Evolutionary conservation across 176 grass and related monocot genomes (phyloP), one percentile per base, ranked within the genome.

Genomic region (Phyllostachys edulis): DNA sequence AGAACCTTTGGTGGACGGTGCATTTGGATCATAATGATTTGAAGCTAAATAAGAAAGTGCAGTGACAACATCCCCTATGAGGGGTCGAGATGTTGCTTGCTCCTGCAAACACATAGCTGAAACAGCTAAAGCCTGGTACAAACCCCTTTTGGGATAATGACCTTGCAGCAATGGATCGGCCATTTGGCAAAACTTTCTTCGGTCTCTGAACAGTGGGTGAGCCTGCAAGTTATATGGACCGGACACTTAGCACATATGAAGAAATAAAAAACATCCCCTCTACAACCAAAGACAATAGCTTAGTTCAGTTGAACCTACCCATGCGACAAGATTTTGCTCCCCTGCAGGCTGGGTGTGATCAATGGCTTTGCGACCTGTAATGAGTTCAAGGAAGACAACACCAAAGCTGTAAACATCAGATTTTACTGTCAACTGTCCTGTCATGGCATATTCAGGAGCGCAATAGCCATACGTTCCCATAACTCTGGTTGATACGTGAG

Each of bases 401-500:
- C 96, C 96, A 72, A 98, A 98, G 91, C 96, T 98, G 80, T 98
- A 98, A 79, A 98, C 96, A 76, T 98, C 96, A 69, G 96, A 98
- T 77, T 98, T 98, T 34, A 96, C 81, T 12, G 96, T 98, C 55
- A 98, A 78, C 81, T 98, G 96, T 69, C 96, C 96, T n/a, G 96
- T 98, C 96, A 98, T 98, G 68, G 96, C 96, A 84, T 98, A 98
- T 86, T 98, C 96, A 87, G 96, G 96, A 76, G 96, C 96, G 9
- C 93, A 98, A 79, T 98, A 98, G 54, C 96, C 96, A 87, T 98
- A 98, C 3, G 96, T 98, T 86, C 96, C 96, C 96, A 98, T 98
- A 73, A 98, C 96, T 59, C 96, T 88, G 79, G 96, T 98, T 77
- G 93, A 95, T 34, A 98, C 96, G 20, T 98, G 96, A 77, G 96